phyloP scores from a whole-genome alignment of 2,329 filamentous ascomycete genomes.

The Akanthomyces muscarius region DNA sequence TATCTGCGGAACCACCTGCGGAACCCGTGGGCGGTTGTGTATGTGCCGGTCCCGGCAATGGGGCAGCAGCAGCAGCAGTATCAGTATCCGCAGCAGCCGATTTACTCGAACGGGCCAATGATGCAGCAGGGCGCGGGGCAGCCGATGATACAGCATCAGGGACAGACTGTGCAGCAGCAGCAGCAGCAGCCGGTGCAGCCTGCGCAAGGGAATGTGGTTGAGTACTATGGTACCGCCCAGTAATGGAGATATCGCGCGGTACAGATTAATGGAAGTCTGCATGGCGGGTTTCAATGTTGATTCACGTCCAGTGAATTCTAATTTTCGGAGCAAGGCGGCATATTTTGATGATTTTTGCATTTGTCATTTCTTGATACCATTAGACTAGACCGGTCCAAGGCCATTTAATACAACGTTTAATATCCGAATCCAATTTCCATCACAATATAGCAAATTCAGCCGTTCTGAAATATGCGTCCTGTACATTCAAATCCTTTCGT shows the following conservation, averaged over 20 bases:
- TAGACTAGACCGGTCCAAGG: background rate
- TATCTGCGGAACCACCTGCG: slow-evolving; percentile 17
- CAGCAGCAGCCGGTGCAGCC: background rate
- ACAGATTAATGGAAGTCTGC: too few species aligned
- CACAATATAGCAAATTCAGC: too few species aligned
- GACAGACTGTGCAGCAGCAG: background rate
- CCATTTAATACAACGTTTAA: background rate
- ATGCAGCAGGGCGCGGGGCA: background rate
- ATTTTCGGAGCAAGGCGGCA: background rate
- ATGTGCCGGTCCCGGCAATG: background rate
- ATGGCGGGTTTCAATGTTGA: background rate
- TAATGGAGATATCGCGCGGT: background rate
- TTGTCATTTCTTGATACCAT: slow-evolving; percentile 2
- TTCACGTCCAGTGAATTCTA: background rate
- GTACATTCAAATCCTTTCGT: too few species aligned
- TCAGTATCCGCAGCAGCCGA: background rate
- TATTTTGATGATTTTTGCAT: background rate
- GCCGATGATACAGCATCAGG: background rate
- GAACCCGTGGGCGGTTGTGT: slow-evolving; percentile 8
- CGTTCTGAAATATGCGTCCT: too few species aligned
- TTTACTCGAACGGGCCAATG: background rate
- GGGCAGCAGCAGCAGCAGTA: background rate
- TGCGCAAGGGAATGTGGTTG: background rate
- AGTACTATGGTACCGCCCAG: slow-evolving; percentile 3
- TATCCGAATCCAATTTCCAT: background rate